Evolutionary conservation across 331 rosid genomes (phyloP), one percentile per base, ranked within the genome.

Genomic region (Quercus tomentella): DNA sequence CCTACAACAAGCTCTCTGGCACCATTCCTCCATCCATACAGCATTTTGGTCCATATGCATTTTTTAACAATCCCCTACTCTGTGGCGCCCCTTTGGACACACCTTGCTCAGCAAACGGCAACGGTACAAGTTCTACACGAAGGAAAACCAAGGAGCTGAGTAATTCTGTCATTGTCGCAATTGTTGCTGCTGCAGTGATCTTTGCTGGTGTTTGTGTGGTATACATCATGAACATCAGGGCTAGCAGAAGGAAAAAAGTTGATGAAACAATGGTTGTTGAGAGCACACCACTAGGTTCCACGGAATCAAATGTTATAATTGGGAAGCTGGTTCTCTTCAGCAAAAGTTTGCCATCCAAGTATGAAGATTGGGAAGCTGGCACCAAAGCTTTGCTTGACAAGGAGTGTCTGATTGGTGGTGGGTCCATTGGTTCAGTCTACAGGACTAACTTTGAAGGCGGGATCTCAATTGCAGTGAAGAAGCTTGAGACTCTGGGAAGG

Each of bases 291-390:
- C 91, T 77, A 58, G 94, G 88, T 60, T 96, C 99, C 30, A 82
- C 97, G 56, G 97, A 90, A 67, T 90, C 97, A 76, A 90, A 82
- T 73, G 86, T 93, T 74, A 93, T 93, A 67, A 93, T 96, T 14
- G 98, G 99, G 75, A 96, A 96, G 80, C 79, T 96, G 83, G 99
- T 93, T 84, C 98, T 96, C 79, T 96, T 96, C 86, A 93, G 99
- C 90, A 92, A 93, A 85, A 93, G 86, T 77, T 88, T 96, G 80
- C 99, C 98, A 11, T 96, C 99, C 3, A 96, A 82, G 85, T 96
- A 96, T 66, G 99, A 96, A 91, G 99, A 96, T 79, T 96, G 99
- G 99, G 99, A 96, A 81, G 93, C 97, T 14, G 98, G 98, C 77
- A 96, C 97, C 62, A 93, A 88, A 86, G 94, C 99, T 54, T 87